Percentiles rank a stretch among this genome's conserved stretches.
These are phyloP conservation scores for Setaria viridis DNA, from an alignment of 202 grass and related monocot genomes.

Conservation along the genomic window DNA sequence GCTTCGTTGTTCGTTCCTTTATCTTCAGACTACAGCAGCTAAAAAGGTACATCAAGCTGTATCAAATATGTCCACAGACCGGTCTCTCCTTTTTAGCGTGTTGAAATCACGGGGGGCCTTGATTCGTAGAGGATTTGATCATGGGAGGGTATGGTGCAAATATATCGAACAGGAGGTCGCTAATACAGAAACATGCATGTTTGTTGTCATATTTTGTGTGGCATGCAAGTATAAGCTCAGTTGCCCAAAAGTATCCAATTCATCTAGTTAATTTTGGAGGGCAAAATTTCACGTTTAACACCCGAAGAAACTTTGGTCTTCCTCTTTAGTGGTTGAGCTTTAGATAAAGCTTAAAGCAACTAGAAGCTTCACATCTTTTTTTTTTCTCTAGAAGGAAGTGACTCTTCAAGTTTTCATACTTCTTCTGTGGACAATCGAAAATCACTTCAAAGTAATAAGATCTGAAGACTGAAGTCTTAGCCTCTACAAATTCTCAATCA, in stretches of 20 bases:
- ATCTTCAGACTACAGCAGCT: background rate
- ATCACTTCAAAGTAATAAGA: background rate
- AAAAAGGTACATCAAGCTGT: background rate
- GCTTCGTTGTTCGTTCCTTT: background rate
- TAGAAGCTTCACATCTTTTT: background rate
- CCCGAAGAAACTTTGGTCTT: background rate
- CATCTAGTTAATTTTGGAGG: background rate
- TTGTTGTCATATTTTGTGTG: background rate
- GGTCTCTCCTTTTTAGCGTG: background rate
- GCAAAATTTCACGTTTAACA: background rate
- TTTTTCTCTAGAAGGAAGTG: background rate
- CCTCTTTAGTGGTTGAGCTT: background rate
- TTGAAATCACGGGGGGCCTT: background rate
- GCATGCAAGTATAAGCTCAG: background rate
- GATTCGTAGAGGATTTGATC: background rate
- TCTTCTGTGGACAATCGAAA: background rate
- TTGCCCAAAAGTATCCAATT: background rate
- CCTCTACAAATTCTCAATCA: background rate
- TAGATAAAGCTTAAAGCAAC: background rate
- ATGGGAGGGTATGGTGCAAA: background rate
- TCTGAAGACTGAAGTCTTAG: background rate
- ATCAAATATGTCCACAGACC: background rate
- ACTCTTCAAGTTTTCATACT: background rate
- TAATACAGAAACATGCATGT: background rate
- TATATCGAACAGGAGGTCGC: background rate